Base-by-base conservation (phyloP, 225 moss, liverwort and hornwort genomes). In the Bryum argenteum region DNA sequence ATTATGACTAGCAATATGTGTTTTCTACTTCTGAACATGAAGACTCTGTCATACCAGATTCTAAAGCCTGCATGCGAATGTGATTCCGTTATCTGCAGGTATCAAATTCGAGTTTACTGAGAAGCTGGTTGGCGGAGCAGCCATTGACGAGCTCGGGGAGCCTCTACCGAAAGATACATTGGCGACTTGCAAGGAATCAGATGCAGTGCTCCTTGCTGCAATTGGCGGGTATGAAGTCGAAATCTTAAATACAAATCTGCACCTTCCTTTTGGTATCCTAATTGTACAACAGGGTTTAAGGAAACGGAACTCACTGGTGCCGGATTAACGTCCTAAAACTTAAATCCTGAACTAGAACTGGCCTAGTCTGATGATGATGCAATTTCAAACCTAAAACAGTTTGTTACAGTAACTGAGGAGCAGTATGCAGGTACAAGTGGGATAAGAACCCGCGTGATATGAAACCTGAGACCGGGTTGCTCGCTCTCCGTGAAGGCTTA, bases 381-480 rank as follows among this genome's bases (percentile, higher is more conserved):
- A 38, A 45, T 17, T 69, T 44, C 28, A 60, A 66, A 61, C 21
- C 71, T 73, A 68, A 65, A 57, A 44, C 59, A 42, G 73, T 70
- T 53, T 62, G 42, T 18, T 1, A 21, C 59, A 61, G 47, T 75
- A 67, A 71, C 79, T 41, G 64, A 79, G 71, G 26, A 68, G 64
- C 60, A 73, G 61, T 61, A 58, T 84, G 68, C 89, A 97, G 96
- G 82, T 94, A 92, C 82, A 98, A 98, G 81, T 94, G 97, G 97
- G 97, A 98, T 69, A 83, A 82, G 18, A 94, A 91, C 62, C 61
- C 86, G 14, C 56, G 83, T 65, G 84, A 94, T 51, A 82, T 89
- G 77, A 92, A 92, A 83, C 97, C 94, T n/a, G 94, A 98, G 82
- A 89, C 86, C 20, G 97, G 97, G 51, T 74, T 98, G 88, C 88